phyloP scores from a whole-genome alignment of 108 stramenopile genomes.

The Aurantiochytrium sp. region DNA sequence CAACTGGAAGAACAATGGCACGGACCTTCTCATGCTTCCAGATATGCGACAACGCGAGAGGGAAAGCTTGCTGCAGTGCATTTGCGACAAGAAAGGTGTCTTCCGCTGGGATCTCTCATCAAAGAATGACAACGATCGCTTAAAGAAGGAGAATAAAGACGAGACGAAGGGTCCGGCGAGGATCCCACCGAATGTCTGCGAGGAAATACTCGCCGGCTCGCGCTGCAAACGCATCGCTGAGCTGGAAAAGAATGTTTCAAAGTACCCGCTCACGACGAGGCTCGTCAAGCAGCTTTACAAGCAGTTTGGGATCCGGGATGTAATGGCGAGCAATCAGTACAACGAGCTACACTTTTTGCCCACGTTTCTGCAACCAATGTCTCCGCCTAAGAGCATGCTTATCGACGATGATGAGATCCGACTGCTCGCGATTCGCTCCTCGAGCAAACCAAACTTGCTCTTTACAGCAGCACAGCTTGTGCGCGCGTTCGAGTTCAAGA shows the following conservation, averaged over 20 bases:
- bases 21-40: background rate
- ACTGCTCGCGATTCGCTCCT: background rate
- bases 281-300: background rate
- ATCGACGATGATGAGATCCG: background rate
- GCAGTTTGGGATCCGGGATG: background rate
- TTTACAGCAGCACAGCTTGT: background rate
- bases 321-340: slow-evolving; percentile 7
- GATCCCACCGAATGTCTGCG: background rate
- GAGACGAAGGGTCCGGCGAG: too few relatives aligned
- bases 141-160: too few relatives aligned
- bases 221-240: background rate
- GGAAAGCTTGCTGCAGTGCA: background rate
- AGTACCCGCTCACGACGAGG: background rate
- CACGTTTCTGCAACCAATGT: background rate
- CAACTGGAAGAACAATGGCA: background rate
- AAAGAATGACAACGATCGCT: too few relatives aligned
- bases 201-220: background rate
- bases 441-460: background rate
- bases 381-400: background rate
- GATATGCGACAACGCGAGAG: background rate
- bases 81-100: background rate
- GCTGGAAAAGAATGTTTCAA: background rate
- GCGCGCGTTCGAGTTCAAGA: background rate
- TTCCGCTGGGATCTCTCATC: too few relatives aligned
- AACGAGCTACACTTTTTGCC: background rate